Conservation (phyloP, 768 basidiomycete genomes). For the Russula virescens region DNA sequence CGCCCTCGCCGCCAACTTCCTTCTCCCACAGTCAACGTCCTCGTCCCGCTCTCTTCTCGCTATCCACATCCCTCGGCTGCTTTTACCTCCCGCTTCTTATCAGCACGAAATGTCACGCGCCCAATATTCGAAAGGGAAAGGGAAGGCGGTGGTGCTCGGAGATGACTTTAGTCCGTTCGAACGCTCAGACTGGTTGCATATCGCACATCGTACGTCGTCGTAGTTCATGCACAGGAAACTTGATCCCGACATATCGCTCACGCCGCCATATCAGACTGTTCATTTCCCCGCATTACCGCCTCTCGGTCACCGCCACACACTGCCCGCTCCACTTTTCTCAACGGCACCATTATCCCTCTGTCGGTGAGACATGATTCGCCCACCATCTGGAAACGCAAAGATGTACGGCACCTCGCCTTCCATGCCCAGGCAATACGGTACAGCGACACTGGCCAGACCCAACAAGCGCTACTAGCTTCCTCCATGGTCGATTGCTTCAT, state of each 20-base stretch:
- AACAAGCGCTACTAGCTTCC: not conserved
- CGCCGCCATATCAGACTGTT: slow-evolving; percentile 2
- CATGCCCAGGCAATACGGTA: slow-evolving; percentile 4
- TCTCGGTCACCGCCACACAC: not conserved
- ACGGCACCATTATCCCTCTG: not conserved
- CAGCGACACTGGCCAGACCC: slow-evolving; percentile 7
- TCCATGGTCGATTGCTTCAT: slow-evolving; percentile 16
- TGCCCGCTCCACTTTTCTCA: not conserved
- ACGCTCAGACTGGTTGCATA: slow-evolving; percentile 17
- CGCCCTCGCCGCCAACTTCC: slow-evolving; percentile 16
- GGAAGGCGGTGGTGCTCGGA: slow-evolving; percentile 17
- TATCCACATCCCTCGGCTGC: slow-evolving; percentile 6
- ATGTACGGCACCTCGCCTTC: slow-evolving; percentile 1
- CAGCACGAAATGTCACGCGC: slow-evolving; percentile 8
- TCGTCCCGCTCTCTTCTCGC: slow-evolving; percentile 9
- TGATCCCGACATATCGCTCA: not conserved
- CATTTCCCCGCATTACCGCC: slow-evolving; percentile 3
- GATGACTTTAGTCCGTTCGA: slow-evolving; percentile 13
- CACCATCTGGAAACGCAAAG: slow-evolving; percentile 6
- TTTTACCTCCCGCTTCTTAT: not conserved
- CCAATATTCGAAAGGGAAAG: slow-evolving; percentile 17
- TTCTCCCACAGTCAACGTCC: slow-evolving; percentile 16
- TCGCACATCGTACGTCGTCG: slow-evolving; percentile 17
- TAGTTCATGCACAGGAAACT: not conserved
- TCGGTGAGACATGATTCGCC: not conserved